Percentiles rank a stretch among this genome's conserved stretches.
These are phyloP conservation scores for Cutaneotrichosporon sp. DNA, from an alignment of 1,284 basidiomycete genomes.

Conservation along the genomic window DNA sequence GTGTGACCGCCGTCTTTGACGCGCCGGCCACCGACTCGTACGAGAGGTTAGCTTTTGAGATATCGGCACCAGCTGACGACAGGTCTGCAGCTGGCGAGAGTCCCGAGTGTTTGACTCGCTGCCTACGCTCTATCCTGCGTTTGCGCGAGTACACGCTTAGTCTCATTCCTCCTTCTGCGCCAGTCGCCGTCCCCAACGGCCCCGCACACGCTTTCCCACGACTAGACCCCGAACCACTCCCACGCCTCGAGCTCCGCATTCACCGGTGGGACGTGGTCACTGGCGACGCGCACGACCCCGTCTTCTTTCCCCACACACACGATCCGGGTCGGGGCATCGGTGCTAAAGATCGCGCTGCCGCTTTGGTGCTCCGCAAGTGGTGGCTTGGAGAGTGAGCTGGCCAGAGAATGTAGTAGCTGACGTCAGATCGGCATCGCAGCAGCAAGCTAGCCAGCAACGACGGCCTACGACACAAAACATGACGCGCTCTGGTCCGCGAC, in stretches of 20 bases:
- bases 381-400: constrained; percentile 28
- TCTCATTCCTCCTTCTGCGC: neutral
- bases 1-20: constrained; percentile 26
- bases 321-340: constrained; percentile 16
- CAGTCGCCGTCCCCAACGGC: neutral
- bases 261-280: constrained; percentile 23
- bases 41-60: constrained; percentile 22
- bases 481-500: too few species aligned
- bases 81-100: constrained; percentile 19
- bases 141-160: constrained; percentile 19
- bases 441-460: neutral
- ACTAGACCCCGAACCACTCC: neutral
- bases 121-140: constrained; percentile 24
- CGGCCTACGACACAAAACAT: too few species aligned
- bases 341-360: constrained; percentile 13
- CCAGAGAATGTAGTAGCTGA: neutral
- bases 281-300: constrained; percentile 25
- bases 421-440: neutral
- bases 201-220: neutral
- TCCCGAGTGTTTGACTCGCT: constrained; percentile 22
- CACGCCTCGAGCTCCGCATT: constrained; percentile 22
- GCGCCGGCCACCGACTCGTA: constrained; percentile 23
- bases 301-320: constrained; percentile 13
- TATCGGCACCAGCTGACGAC: neutral
- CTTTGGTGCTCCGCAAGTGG: constrained; percentile 31